Base-by-base conservation (phyloP, 176 grass and related monocot species). In the Bonia amplexicaulis region DNA sequence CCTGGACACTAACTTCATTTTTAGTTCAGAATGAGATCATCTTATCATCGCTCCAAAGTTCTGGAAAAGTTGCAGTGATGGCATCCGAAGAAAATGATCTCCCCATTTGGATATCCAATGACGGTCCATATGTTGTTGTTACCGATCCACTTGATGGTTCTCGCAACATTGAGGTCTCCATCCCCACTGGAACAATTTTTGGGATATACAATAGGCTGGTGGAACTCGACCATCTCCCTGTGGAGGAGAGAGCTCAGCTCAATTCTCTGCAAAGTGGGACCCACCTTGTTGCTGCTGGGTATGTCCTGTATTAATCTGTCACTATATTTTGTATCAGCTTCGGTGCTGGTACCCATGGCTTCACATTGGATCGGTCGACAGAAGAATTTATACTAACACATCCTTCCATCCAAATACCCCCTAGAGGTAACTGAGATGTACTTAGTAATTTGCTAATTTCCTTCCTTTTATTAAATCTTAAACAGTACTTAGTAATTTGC, bases 171-270 rank as follows among this genome's bases (percentile, higher is more conserved):
- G 93, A 94, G 74, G 96, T 87, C 29, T 94, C 96, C n/a, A 96
- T 98, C 67, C 96, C 96, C 20, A 98, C 91, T 41, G 96, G 96
- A 65, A 96, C 96, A 35, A 96, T 99, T 55, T 99, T 99, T 61
- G 93, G 96, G 35, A 85, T 96, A 51, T 99, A 99, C 23, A 87
- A 88, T 25, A 91, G 93, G 65, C 84, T 99, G 49, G 81, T 41
- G 14, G 93, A 99, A 59, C 73, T 96, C 8, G 91, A 99, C 84
- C 90, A 96, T 85, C 87, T 99, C 39, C 93, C 93, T 7, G 68
- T 86, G 9, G 83, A 92, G 77, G 96, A 94, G 65, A 99, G 69
- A 71, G 88, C 93, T 77, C 91, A 94, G 52, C 88, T 92, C 17
- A 99, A 99, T 85, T 89, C 96, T 2, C 83, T 99, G 29, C 93